phyloP scores from a whole-genome alignment of 305 asterid species.

The Fraxinus sp. region DNA sequence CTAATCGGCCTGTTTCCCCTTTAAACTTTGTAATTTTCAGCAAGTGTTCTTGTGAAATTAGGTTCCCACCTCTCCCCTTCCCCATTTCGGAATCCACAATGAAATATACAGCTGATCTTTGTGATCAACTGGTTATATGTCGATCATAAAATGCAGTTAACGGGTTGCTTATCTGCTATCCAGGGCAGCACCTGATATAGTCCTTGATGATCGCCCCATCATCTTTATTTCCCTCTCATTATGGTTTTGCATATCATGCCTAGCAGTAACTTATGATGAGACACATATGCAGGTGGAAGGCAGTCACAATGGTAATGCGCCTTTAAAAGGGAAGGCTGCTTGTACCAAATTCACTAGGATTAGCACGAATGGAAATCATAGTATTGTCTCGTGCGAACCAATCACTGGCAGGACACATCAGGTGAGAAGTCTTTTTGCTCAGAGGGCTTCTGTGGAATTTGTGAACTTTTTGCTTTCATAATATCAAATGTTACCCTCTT shows the following conservation, averaged over 20 bases:
- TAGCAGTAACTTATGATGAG: slow-evolving; percentile 20
- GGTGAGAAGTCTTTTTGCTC: slow-evolving; percentile 37
- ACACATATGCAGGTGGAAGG: slow-evolving; percentile 50
- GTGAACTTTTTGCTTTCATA: slow-evolving; percentile 3
- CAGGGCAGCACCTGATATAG: not conserved
- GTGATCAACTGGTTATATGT: not conserved
- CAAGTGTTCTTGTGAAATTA: not conserved
- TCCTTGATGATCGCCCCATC: not conserved
- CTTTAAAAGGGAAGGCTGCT: slow-evolving; percentile 70
- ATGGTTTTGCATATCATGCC: slow-evolving; percentile 12
- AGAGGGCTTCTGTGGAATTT: not conserved
- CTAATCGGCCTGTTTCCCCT: not conserved
- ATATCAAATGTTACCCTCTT: not conserved
- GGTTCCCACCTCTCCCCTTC: not conserved
- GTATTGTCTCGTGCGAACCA: slow-evolving; percentile 83
- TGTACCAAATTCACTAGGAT: slow-evolving; percentile 90
- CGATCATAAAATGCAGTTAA: not conserved
- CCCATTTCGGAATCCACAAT: not conserved
- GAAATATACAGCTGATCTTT: not conserved
- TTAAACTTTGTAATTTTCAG: not conserved
- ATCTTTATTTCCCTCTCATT: not conserved
- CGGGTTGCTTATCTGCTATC: not conserved
- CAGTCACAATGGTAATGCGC: slow-evolving; percentile 30
- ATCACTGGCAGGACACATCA: slow-evolving; percentile 96
- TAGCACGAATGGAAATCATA: slow-evolving; percentile 72